These are phyloP conservation scores for Termitomyces sp. DNA, from an alignment of 768 basidiomycete genomes.

Conservation along the genomic window DNA sequence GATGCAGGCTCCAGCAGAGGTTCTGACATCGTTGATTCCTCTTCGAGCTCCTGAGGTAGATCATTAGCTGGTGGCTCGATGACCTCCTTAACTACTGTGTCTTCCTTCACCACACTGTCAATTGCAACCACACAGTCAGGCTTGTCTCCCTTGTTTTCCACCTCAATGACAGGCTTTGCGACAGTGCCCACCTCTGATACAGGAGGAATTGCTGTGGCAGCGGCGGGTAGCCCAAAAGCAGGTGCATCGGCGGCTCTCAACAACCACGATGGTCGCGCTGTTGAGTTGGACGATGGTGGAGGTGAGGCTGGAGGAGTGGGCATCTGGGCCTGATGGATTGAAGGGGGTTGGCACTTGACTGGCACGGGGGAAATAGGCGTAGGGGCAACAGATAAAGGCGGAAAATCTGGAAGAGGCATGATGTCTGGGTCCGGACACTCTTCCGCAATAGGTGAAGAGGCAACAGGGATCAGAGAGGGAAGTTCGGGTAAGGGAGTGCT, in stretches of 20 bases:
- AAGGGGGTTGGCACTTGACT: neutral
- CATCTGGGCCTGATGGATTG: conserved; percentile 20
- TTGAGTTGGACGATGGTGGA: conserved; percentile 8
- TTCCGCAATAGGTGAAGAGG: conserved; percentile 1
- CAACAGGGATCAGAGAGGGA: neutral
- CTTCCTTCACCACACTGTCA: neutral
- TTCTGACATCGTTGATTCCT: neutral
- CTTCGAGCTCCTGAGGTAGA: neutral
- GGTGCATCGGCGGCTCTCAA: conserved; percentile 37
- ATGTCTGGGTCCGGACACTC: conserved; percentile 36
- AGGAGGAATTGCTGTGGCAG: neutral
- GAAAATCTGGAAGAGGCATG: conserved; percentile 30
- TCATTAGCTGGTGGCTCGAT: neutral
- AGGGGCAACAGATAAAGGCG: neutral
- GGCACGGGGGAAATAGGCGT: conserved; percentile 14
- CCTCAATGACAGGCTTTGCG: neutral
- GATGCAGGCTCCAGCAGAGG: neutral
- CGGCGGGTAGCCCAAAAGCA: conserved; percentile 27
- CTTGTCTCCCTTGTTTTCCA: neutral
- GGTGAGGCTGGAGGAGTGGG: conserved; percentile 43
- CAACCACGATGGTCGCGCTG: conserved; percentile 31
- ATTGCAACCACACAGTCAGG: neutral
- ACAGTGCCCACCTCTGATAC: neutral
- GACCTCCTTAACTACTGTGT: neutral
- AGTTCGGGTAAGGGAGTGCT: conserved; percentile 2